Percentiles rank a stretch among this genome's conserved stretches.
These are phyloP conservation scores for Gossypium armourianum DNA, from an alignment of 441 rosid species.

Conservation along the genomic window DNA sequence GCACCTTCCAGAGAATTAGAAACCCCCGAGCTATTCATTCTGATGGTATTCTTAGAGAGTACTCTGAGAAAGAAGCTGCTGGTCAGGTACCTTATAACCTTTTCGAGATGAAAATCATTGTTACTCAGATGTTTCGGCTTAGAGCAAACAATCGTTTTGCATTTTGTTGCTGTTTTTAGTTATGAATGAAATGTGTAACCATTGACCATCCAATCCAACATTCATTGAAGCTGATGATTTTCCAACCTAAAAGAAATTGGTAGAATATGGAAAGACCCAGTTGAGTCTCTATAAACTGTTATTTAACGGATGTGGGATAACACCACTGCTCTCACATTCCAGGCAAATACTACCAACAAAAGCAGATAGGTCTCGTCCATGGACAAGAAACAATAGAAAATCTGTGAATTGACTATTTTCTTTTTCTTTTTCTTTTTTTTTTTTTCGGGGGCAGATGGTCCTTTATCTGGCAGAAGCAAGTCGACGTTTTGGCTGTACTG, in stretches of 20 bases:
- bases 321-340: neutral
- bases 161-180: neutral
- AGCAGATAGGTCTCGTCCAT: neutral
- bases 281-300: neutral
- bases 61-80: constrained; percentile 76
- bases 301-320: neutral
- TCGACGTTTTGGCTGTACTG: constrained; percentile 80
- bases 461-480: constrained; percentile 91
- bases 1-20: constrained; percentile 64
- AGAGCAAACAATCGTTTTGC: neutral
- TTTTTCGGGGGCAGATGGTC: constrained; percentile 43
- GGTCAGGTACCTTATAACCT: constrained; percentile 59
- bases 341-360: neutral
- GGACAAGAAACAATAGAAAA: neutral
- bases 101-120: neutral
- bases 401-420: constrained; percentile 11
- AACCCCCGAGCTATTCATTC: constrained; percentile 79
- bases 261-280: neutral
- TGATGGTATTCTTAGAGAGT: constrained; percentile 69
- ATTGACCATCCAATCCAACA: neutral
- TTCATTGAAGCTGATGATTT: neutral
- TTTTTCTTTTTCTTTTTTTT: constrained; percentile 13
- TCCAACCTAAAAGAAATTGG: neutral
- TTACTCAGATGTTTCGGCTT: neutral
- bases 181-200: neutral